phyloP scores from a whole-genome alignment of 768 basidiomycete genomes.

The Symmetrospora coprosmae region DNA sequence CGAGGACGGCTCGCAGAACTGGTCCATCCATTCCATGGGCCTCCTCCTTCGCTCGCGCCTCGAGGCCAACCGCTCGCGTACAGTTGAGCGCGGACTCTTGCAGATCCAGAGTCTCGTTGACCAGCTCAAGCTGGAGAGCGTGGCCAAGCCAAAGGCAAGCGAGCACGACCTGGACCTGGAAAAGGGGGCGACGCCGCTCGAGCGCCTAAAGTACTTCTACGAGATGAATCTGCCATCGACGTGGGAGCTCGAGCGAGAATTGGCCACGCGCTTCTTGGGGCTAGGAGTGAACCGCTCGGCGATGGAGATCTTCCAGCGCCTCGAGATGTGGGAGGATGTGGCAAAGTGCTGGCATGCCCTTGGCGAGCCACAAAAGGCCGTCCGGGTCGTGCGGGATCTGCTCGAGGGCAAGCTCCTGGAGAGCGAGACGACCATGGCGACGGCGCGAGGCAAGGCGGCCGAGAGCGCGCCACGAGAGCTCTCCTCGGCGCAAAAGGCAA shows the following conservation, averaged over 20 bases:
- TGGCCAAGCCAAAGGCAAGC: slow-evolving; percentile 16
- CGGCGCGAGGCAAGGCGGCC: slow-evolving; percentile 14
- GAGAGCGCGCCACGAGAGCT: slow-evolving; percentile 38
- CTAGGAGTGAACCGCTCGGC: slow-evolving; percentile 82
- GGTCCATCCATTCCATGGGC: slow-evolving; percentile 94
- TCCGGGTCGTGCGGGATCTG: slow-evolving; percentile 67
- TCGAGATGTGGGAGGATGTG: slow-evolving; percentile 99
- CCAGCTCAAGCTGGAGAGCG: slow-evolving; percentile 46
- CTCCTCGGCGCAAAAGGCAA: slow-evolving; percentile 55
- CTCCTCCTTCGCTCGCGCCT: slow-evolving; percentile 82
- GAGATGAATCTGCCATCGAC: slow-evolving; percentile 66
- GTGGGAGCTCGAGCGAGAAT: slow-evolving; percentile 87
- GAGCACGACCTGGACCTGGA: slow-evolving; percentile 27
- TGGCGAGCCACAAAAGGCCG: slow-evolving; percentile 53
- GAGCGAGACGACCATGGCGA: slow-evolving; percentile 49
- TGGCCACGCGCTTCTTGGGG: slow-evolving; percentile 65
- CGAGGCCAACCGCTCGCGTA: slow-evolving; percentile 73
- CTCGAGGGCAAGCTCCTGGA: slow-evolving; percentile 73
- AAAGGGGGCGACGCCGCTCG: slow-evolving; percentile 44
- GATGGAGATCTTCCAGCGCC: slow-evolving; percentile 76
- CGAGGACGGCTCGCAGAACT: slow-evolving; percentile 66
- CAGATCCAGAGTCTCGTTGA: slow-evolving; percentile 92
- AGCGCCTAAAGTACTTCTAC: slow-evolving; percentile 70
- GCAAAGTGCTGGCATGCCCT: slow-evolving; percentile 72
- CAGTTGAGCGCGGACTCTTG: slow-evolving; percentile 77